Evolutionary conservation across 2,329 filamentous ascomycete species (phyloP).

Genomic region (Elsinoe australis): DNA sequence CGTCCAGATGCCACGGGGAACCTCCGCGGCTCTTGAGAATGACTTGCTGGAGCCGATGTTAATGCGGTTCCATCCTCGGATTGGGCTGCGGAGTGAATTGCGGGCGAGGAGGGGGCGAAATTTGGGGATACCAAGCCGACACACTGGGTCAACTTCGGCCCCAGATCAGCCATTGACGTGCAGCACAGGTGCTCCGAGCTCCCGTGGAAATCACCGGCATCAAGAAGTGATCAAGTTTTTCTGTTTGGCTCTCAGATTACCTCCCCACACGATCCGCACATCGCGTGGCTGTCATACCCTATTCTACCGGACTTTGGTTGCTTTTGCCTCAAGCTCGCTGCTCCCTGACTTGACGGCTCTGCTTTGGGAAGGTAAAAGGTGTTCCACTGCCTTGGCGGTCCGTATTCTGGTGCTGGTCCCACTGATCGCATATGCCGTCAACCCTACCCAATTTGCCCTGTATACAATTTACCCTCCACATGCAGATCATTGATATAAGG

Average conservation of each 20-base stretch:
- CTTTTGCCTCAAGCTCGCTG: neutral
- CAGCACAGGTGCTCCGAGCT: neutral
- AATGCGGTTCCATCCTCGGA: too few species aligned
- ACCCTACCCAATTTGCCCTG: neutral
- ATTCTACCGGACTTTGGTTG: neutral
- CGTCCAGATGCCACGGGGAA: too few species aligned
- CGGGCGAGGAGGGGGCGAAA: too few species aligned
- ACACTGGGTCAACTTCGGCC: too few species aligned
- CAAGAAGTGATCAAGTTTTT: constrained; percentile 7
- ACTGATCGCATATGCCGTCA: constrained; percentile 8
- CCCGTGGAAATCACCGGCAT: neutral
- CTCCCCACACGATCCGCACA: constrained; percentile 2
- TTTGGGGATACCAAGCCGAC: too few species aligned
- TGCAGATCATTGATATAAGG: neutral
- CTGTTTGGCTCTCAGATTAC: constrained; percentile 10
- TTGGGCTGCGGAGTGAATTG: too few species aligned
- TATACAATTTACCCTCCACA: constrained; percentile 5
- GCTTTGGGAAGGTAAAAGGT: constrained; percentile 10
- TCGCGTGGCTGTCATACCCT: neutral
- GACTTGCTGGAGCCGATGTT: too few species aligned
- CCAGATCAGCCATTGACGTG: neutral
- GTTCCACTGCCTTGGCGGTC: neutral
- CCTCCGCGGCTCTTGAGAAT: too few species aligned
- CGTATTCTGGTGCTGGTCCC: neutral
- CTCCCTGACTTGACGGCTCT: constrained; percentile 6